Evolutionary conservation across 2,329 filamentous ascomycete species (phyloP), one percentile per base, ranked within the genome.

Genomic region (Aaosphaeria pasadenensis): DNA sequence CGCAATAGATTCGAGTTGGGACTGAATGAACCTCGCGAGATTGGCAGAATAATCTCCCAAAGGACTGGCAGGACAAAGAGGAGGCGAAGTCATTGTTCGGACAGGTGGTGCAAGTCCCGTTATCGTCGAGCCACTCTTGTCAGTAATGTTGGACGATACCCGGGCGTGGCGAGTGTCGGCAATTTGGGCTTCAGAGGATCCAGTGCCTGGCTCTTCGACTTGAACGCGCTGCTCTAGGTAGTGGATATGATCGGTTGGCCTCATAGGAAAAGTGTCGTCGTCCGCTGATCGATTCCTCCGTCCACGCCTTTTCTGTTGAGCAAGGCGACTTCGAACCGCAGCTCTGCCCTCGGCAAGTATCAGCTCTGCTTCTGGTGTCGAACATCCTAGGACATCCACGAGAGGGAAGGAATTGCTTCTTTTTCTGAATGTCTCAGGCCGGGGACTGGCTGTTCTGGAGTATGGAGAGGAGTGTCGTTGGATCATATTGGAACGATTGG

Each of bases 341-440:
- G 67, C 67, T 46, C 57, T 61, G 30, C 66, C 65, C 41, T 69
- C 67, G 11, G 64, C 65, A 38, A 70, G 46, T 39, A 70, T 60
- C 28, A 70, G 50, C 41, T 62, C 55, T 42, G 67, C 67, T 49
- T 70, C 67, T 39, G 64, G 54, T 4, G 65, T 68, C 6, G 67
- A 67, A 47, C 65, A 69, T 41, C 66, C 65, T 38, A 70, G 31
- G 30, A 60, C 64, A 35, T 69, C 64, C 7, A 64, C 52, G 30
- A 69, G 61, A 7, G 67, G 66, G 9, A 69, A 51, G 2, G 67
- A 70, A 43, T 68, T 69, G 51, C 66, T 70, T 52, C 67, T 53
- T 30, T 69, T 55, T 45, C 67, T 59, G n/a, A 59, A 44, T 5
- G 56, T 52, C 42, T 39, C 51, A 28, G 60, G 59, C 30, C 65